A percentile compares a stretch with the other conserved stretches of the same genome.
Conservation (phyloP, 345 rosid genomes). For the Cardamine chenopodiifolia region DNA sequence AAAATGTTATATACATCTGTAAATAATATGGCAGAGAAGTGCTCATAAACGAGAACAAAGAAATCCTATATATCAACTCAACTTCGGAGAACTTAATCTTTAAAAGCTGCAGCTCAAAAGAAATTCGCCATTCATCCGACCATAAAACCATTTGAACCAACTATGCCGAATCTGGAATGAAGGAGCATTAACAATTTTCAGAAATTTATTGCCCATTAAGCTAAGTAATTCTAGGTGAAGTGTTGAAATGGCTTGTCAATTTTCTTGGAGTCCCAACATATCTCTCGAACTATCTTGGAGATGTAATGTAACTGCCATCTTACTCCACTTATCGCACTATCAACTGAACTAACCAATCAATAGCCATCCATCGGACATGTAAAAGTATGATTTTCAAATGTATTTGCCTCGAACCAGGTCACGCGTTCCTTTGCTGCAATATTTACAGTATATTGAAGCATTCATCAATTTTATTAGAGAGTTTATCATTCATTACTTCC, state of each 20-base stretch:
- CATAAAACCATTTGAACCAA: no score
- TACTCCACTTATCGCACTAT: background rate
- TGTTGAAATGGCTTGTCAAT: background rate
- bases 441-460: background rate
- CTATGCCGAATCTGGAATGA: background rate
- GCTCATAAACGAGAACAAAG: background rate
- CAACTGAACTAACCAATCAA: no score
- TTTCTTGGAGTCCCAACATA: background rate
- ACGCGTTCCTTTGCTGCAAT: background rate
- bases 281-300: background rate
- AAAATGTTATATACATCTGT: background rate
- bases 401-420: background rate
- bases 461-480: background rate
- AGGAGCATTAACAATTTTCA: background rate
- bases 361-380: background rate
- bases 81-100: background rate
- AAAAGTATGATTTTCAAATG: background rate
- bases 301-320: background rate
- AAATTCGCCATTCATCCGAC: no score
- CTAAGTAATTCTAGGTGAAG: background rate
- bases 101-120: background rate
- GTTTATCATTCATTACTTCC: background rate
- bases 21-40: background rate
- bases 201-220: background rate
- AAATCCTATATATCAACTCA: background rate